Evolutionary conservation across 1,284 basidiomycete species (phyloP), one percentile per base, ranked within the genome.

Genomic region (Sanghuangporus baumii): DNA sequence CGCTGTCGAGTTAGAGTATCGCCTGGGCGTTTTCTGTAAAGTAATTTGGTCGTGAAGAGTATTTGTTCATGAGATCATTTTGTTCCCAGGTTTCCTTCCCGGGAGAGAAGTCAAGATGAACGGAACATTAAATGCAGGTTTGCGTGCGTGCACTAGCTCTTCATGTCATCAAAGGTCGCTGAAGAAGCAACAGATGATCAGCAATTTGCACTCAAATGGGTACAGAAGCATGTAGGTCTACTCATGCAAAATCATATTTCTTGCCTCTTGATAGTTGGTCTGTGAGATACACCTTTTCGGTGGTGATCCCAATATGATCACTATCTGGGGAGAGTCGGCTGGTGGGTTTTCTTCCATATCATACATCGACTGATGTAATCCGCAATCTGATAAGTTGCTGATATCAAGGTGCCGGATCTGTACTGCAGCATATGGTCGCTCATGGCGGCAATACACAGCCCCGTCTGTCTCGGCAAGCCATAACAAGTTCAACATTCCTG

Each of bases 271-370:
- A 14, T 12, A 23, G 11, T 12, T 6, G 3, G 16, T 9, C 51
- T 7, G 6, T 8, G 6, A 69, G 68, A 70, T 72, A 37, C 60
- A 65, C 7, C 67, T 68, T 31, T 73, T 74, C 57, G 71, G 71
- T 2, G 75, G 74, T 1, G 71, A 75, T 59, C 69, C 70, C 3
- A 56, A 59, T 5, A 69, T 68, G 46, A 73, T 75, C 16, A 74
- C 72, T 0, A 72, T 75, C 14, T 74, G 71, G 71, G 74, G 74
- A 0, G 63, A 73, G 64, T 72, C 71, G 56, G 72, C 74, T 20
- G 74, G 74, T 71, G n/a, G n/a, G 9, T 20, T 54, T 46, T 16
- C 38, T 18, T 20, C 18, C 40, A 41, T 37, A 1, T 31, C 26
- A 36, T 7, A 23, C 2, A n/a, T n/a, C 4, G 12, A 20, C 8